Percentiles rank a stretch among this genome's conserved stretches.
Evolutionary conservation across 1,139 yeast genomes (phyloP).

Genomic region (Suhomyces choctaworum): DNA sequence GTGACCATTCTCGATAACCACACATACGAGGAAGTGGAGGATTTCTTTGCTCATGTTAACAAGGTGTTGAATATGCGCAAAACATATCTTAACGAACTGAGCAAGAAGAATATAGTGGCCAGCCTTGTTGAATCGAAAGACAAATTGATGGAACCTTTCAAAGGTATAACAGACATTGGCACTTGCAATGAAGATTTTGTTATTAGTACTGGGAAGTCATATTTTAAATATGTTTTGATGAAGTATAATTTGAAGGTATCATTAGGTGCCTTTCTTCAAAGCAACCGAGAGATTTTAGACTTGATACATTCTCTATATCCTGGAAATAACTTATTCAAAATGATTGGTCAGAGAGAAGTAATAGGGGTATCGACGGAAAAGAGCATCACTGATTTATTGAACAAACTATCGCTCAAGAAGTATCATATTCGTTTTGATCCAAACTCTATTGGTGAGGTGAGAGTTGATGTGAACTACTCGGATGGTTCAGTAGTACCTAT

Average conservation of each 20-base stretch:
- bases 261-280: slow-evolving; percentile 17
- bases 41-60: slow-evolving; percentile 7
- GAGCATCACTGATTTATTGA: background rate
- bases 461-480: slow-evolving; percentile 1
- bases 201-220: slow-evolving; percentile 13
- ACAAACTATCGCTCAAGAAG: background rate
- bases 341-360: slow-evolving; percentile 2
- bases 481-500: background rate
- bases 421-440: background rate
- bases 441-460: slow-evolving; percentile 1
- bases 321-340: slow-evolving; percentile 1
- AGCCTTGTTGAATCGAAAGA: slow-evolving; percentile 1
- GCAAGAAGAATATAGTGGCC: slow-evolving; percentile 3
- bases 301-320: slow-evolving; percentile 9
- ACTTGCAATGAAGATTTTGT: background rate
- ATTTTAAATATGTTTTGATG: slow-evolving; percentile 12
- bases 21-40: slow-evolving; percentile 16
- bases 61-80: slow-evolving; percentile 9
- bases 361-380: background rate
- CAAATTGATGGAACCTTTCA: background rate
- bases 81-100: slow-evolving; percentile 9
- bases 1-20: slow-evolving; percentile 18
- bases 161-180: background rate
- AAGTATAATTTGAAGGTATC: slow-evolving; percentile 13
- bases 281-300: slow-evolving; percentile 13